phyloP scores from a whole-genome alignment of 108 stramenopile genomes.

The Stephanodiscus minutulus region DNA sequence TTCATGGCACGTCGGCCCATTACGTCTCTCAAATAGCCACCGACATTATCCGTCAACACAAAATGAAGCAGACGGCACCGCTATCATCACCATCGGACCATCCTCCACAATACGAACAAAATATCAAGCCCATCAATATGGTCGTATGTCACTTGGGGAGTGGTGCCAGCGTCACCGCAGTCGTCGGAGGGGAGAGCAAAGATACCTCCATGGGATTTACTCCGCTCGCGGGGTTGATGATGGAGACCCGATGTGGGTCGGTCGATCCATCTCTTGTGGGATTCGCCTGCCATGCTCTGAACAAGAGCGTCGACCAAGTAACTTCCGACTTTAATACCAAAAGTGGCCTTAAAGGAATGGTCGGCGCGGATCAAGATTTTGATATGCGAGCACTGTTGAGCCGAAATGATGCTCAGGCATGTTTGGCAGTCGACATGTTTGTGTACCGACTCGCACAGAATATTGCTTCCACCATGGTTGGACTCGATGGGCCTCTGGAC shows the following conservation, averaged over 20 bases:
- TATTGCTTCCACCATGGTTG: constrained; percentile 43
- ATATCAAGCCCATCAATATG: constrained; percentile 11
- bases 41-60: constrained; percentile 13
- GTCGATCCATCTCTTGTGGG: constrained; percentile 51
- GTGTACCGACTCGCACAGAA: constrained; percentile 47
- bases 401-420: constrained; percentile 28
- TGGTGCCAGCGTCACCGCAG: constrained; percentile 49
- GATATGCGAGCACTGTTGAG: constrained; percentile 42
- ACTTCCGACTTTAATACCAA: constrained; percentile 52
- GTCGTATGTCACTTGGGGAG: constrained; percentile 59
- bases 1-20: constrained; percentile 57
- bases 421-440: constrained; percentile 58
- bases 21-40: constrained; percentile 44
- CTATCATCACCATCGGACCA: no score
- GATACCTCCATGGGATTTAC: constrained; percentile 69
- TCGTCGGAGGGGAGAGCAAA: constrained; percentile 34
- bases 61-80: constrained; percentile 8
- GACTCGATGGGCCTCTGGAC: constrained; percentile 45
- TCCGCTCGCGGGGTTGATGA: constrained; percentile 54
- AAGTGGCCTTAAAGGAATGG: constrained; percentile 51
- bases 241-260: constrained; percentile 60
- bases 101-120: neutral
- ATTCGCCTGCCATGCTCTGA: constrained; percentile 18
- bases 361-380: constrained; percentile 6
- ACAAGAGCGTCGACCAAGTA: constrained; percentile 41